These are phyloP conservation scores for Corymbia calophylla DNA, from an alignment of 441 rosid genomes.

Conservation along the genomic window DNA sequence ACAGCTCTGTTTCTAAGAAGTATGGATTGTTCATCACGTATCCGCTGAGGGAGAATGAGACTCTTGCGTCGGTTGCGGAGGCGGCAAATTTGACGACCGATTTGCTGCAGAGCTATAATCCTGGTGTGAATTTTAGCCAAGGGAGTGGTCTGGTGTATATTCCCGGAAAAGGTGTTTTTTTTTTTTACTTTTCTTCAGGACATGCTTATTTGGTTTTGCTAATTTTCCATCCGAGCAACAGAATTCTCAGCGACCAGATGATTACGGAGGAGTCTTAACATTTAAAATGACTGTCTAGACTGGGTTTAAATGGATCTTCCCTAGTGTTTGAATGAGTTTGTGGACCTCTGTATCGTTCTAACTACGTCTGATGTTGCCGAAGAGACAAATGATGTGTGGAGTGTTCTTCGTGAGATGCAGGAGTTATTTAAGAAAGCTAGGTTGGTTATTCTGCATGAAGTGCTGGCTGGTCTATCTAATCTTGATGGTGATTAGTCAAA, in stretches of 20 bases:
- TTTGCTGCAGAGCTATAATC: constrained; percentile 36
- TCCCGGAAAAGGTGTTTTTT: constrained; percentile 32
- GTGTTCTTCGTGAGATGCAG: neutral
- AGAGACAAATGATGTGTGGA: neutral
- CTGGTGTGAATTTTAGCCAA: constrained; percentile 26
- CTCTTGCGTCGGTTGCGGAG: constrained; percentile 21
- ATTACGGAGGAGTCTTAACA: neutral
- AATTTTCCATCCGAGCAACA: neutral
- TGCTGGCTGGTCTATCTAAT: neutral
- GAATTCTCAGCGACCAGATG: neutral
- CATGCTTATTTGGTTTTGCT: neutral
- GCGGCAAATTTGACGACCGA: constrained; percentile 16
- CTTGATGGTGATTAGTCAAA: neutral
- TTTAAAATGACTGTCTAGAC: neutral
- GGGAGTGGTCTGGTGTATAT: constrained; percentile 51
- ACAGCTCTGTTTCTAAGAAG: constrained; percentile 23
- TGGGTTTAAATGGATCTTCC: neutral
- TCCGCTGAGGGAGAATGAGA: constrained; percentile 35
- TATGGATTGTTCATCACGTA: constrained; percentile 46
- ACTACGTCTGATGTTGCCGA: neutral
- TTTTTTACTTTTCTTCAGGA: neutral
- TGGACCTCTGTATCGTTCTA: neutral
- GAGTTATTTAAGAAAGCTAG: neutral
- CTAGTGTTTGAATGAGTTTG: neutral
- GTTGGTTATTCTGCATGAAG: neutral